phyloP scores from a whole-genome alignment of 495 filamentous ascomycete species.

The Penicillium lividum region DNA sequence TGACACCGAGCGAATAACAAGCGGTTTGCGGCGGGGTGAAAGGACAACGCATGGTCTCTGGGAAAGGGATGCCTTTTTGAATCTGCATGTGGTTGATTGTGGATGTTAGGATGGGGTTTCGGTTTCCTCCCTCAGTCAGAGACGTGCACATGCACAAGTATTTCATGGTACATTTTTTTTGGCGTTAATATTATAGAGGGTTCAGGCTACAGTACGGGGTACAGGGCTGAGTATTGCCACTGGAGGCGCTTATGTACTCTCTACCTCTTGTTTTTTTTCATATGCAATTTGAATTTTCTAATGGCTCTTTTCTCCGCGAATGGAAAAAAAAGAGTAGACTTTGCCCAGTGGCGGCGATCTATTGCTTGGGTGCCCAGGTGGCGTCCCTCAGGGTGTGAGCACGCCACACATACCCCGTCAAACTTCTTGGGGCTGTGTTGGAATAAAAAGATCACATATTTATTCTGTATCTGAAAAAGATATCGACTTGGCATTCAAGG shows the following conservation, averaged over 20 bases:
- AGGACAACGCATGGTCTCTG: neutral
- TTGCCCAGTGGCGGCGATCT: neutral
- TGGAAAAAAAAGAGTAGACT: neutral
- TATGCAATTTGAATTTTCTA: neutral
- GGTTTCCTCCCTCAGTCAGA: too few relatives aligned
- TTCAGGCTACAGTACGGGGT: neutral
- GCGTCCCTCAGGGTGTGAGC: conserved; percentile 2
- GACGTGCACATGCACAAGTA: neutral
- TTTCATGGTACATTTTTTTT: neutral
- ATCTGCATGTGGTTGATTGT: neutral
- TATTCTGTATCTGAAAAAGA: too few relatives aligned
- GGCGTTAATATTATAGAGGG: neutral
- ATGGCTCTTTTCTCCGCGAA: neutral
- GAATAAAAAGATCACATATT: too few relatives aligned
- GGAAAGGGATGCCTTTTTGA: neutral
- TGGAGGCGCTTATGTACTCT: neutral
- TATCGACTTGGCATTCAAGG: neutral
- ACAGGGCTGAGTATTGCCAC: neutral
- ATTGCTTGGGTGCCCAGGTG: conserved; percentile 1
- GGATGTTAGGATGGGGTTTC: neutral
- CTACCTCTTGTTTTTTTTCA: neutral
- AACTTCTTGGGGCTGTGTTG: neutral
- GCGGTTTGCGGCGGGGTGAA: neutral
- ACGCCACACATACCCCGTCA: conserved; percentile 3
- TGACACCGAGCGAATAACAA: conserved; percentile 1